Evolutionary conservation across 2,329 filamentous ascomycete genomes (phyloP).

Genomic region (Periconia macrospinosa): DNA sequence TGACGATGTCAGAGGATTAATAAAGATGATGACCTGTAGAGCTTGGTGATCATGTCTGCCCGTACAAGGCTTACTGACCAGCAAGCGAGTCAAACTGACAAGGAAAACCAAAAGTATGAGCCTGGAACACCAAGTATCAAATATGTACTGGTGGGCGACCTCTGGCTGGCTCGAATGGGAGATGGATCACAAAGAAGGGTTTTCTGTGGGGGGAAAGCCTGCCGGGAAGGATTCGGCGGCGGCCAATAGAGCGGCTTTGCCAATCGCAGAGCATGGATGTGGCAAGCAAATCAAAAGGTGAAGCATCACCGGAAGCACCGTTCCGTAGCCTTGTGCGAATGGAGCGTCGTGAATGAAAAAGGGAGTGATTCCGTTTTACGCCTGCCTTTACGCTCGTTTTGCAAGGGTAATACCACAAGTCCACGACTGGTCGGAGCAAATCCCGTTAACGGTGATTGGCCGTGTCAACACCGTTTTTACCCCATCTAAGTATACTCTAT

Average conservation of each 20-base stretch:
- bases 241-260: neutral
- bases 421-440: neutral
- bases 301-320: neutral
- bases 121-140: neutral
- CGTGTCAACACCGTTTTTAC: neutral
- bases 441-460: neutral
- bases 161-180: neutral
- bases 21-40: neutral
- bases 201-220: constrained; percentile 29
- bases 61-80: neutral
- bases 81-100: neutral
- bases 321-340: neutral
- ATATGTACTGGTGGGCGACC: neutral
- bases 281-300: neutral
- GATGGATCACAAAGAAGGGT: constrained; percentile 11
- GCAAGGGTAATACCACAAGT: neutral
- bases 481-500: neutral
- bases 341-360: neutral
- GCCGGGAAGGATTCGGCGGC: constrained; percentile 6
- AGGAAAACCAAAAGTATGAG: neutral
- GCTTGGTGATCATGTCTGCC: neutral
- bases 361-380: neutral
- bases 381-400: neutral
- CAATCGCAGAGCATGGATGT: neutral
- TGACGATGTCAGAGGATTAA: neutral